Evolutionary conservation across 768 basidiomycete species (phyloP).

Genomic region (Boletus barrowsii): DNA sequence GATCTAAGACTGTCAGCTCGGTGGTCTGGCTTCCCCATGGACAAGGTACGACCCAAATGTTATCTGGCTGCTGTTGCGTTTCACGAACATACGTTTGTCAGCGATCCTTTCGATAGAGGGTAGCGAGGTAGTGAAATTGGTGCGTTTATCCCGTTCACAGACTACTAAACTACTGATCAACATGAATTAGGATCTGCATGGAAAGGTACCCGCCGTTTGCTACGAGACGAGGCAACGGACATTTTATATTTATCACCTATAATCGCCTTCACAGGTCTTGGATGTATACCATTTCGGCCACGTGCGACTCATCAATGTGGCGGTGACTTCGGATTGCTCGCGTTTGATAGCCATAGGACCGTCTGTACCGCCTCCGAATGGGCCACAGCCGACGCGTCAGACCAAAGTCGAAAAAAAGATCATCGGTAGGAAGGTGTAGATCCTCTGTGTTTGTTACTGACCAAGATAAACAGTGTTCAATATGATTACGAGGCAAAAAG

Average conservation of each 20-base stretch:
- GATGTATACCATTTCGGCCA: conserved; percentile 41
- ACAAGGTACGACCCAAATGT: conserved; percentile 33
- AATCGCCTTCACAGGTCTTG: conserved; percentile 29
- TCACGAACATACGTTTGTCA: conserved; percentile 6
- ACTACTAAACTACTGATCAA: neutral
- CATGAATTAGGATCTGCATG: conserved; percentile 37
- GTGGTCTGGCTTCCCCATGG: conserved; percentile 49
- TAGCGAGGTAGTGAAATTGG: conserved; percentile 43
- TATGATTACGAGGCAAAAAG: conserved; percentile 40
- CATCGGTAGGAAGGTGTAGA: conserved; percentile 35
- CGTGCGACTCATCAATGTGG: conserved; percentile 47
- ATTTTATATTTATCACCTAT: no score
- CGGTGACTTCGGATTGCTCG: conserved; percentile 43
- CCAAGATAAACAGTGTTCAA: conserved; percentile 40
- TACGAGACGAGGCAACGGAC: no score
- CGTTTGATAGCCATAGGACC: conserved; percentile 49
- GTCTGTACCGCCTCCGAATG: conserved; percentile 37
- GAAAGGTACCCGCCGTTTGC: conserved; percentile 28
- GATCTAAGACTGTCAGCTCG: conserved; percentile 42
- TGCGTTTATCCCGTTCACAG: conserved; percentile 15
- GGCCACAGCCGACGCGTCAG: conserved; percentile 43
- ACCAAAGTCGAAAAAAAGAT: conserved; percentile 52
- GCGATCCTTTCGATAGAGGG: conserved; percentile 52
- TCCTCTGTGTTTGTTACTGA: neutral
- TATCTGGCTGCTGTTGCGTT: neutral